phyloP scores from a whole-genome alignment of 2,329 filamentous ascomycete genomes.

The Epichloe glyceriae region DNA sequence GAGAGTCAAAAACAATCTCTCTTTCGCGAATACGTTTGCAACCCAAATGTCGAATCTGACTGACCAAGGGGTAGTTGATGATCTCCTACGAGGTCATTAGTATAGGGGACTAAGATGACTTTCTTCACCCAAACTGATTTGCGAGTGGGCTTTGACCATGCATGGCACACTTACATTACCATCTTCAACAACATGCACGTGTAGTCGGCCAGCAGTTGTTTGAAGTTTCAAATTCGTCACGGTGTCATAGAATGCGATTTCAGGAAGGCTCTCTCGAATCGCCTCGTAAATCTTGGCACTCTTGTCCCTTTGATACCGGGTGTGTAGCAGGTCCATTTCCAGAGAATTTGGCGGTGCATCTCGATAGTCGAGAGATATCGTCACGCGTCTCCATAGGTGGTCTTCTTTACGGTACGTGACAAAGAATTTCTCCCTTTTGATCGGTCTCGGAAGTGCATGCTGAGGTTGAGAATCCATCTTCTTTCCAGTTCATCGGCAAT shows the following conservation, averaged over 20 bases:
- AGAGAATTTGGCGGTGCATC: slow-evolving; percentile 67
- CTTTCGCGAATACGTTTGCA: slow-evolving; percentile 56
- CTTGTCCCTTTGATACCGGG: slow-evolving; percentile 82
- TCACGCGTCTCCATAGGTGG: slow-evolving; percentile 73
- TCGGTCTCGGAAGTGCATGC: slow-evolving; percentile 93
- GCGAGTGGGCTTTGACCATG: not conserved
- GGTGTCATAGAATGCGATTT: slow-evolving; percentile 91
- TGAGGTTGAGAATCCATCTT: slow-evolving; percentile 91
- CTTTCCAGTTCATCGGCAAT: slow-evolving; percentile 73
- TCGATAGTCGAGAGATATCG: slow-evolving; percentile 87
- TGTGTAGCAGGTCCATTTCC: slow-evolving; percentile 65
- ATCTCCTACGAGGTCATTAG: slow-evolving; percentile 48
- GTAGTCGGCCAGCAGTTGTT: slow-evolving; percentile 73
- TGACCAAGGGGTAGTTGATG: slow-evolving; percentile 67
- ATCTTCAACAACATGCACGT: slow-evolving; percentile 97
- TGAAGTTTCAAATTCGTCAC: slow-evolving; percentile 93
- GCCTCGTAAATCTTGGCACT: slow-evolving; percentile 87
- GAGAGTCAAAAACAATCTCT: slow-evolving; percentile 72
- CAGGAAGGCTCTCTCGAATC: slow-evolving; percentile 79
- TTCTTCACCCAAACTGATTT: not conserved
- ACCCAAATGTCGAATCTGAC: slow-evolving; percentile 59
- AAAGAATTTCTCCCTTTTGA: slow-evolving; percentile 93
- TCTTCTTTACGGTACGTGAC: slow-evolving; percentile 80
- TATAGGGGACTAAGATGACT: not conserved
- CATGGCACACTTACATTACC: slow-evolving; percentile 46